These are phyloP conservation scores for Ilex paraguariensis DNA, from an alignment of 305 asterid species.

Conservation along the genomic window DNA sequence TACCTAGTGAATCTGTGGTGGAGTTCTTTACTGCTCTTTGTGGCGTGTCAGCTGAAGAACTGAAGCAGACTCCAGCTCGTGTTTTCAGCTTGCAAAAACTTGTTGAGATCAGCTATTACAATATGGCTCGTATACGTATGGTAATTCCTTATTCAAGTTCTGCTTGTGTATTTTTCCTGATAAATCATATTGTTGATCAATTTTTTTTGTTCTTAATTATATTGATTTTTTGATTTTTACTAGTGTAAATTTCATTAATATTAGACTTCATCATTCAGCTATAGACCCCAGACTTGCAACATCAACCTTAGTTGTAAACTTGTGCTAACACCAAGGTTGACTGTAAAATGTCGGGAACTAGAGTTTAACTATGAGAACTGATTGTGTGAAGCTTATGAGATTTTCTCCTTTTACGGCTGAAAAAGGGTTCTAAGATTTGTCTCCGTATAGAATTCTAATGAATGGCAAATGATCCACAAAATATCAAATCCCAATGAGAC, in stretches of 20 bases:
- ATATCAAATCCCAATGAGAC: no score
- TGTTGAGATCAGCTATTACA: conserved; percentile 98
- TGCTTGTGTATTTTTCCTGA: conserved; percentile 1
- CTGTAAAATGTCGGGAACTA: no score
- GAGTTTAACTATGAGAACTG: no score
- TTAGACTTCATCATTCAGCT: no score
- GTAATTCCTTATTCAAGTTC: conserved; percentile 48
- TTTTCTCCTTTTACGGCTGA: no score
- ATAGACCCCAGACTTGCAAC: no score
- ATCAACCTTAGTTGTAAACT: no score
- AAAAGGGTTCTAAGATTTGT: no score
- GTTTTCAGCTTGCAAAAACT: conserved; percentile 98
- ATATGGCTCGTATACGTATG: conserved; percentile 99
- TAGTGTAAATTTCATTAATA: neutral
- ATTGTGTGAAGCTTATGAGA: no score
- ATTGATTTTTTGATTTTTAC: neutral
- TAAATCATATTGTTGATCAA: neutral
- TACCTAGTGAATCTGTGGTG: conserved; percentile 98
- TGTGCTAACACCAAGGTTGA: no score
- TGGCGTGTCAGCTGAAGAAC: conserved; percentile 95
- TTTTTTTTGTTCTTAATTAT: neutral
- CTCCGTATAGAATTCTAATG: no score
- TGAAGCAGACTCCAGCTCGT: conserved; percentile 93
- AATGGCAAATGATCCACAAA: no score
- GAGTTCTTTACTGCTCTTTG: conserved; percentile 96